Base-by-base conservation (phyloP, 2,329 filamentous ascomycete genomes). In the Colletotrichum agaves region DNA sequence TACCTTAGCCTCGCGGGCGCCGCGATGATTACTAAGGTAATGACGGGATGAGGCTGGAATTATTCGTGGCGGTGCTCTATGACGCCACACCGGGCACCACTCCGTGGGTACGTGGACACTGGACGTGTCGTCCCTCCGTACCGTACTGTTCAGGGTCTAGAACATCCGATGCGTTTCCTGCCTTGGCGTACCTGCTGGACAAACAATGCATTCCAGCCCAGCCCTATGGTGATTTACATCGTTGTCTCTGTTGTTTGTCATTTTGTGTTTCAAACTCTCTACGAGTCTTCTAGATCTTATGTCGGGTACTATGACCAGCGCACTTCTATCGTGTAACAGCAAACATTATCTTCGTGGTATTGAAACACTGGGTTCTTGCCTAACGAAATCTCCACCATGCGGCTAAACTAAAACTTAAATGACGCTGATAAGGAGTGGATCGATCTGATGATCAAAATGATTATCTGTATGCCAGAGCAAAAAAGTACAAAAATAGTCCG, bases 21-120 rank as follows among this genome's bases (percentile, higher is more conserved):
- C 61, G 67, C 59, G 10, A 2, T 1, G 15, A 67, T 67, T 59
- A 67, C 37, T 67, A 67, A 67, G 59, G n/a, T n/a, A n/a, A n/a
- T n/a, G n/a, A n/a, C n/a, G n/a, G n/a, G 5, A 1, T n/a, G 64
- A 55, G 64, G 64, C 64, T 67, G 61, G 33, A 46, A 39, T 46
- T 58, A 5, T 37, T 3, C 33, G 46, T 55, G 39, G 39, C 23
- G 11, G 11, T 12, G 57, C 27, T 47, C 47, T 39, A 31, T 39
- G 37, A 27, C 27, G 27, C 27, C 27, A 27, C 27, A 27, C 6
- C 27, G 4, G 27, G 27, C n/a, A n/a, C n/a, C n/a, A n/a, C n/a
- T n/a, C n/a, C n/a, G n/a, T n/a, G n/a, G n/a, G n/a, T n/a, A n/a
- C n/a, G n/a, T n/a, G n/a, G n/a, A 27, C 27, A 27, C 6, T 7